phyloP scores from a whole-genome alignment of 495 filamentous ascomycete genomes.

The Tricharina praecox region DNA sequence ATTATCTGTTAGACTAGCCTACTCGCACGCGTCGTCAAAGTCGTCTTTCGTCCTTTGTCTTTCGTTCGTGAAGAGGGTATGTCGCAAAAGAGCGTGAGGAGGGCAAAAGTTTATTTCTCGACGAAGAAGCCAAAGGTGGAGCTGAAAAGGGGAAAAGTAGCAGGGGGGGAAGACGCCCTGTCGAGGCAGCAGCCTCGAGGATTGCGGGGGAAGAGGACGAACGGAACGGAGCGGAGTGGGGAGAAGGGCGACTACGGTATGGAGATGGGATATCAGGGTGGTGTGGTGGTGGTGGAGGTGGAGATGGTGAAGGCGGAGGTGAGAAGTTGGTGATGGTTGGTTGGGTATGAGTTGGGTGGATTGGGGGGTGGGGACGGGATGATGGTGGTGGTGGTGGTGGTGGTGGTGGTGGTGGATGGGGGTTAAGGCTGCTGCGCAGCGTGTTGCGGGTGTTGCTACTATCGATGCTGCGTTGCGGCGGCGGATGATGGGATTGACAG shows the following conservation, averaged over 20 bases:
- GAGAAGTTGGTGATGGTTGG: no score
- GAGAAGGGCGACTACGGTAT: not conserved
- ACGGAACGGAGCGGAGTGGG: not conserved
- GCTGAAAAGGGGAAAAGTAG: no score
- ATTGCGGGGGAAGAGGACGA: no score
- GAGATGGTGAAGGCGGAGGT: not conserved
- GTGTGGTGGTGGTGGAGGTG: not conserved
- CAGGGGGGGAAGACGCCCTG: no score
- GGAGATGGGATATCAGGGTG: not conserved
- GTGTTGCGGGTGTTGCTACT: not conserved
- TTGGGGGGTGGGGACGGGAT: no score
- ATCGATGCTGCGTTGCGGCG: constrained; percentile 3
- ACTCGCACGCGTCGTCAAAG: constrained; percentile 3
- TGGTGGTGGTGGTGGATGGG: no score
- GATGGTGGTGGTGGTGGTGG: constrained; percentile 1
- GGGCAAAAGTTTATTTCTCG: not conserved
- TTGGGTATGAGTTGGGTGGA: no score
- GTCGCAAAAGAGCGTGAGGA: not conserved
- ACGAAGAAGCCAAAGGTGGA: no score
- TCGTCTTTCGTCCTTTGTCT: no score
- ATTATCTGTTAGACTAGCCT: constrained; percentile 5
- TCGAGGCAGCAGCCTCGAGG: no score
- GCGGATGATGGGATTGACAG: not conserved
- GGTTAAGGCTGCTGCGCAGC: not conserved
- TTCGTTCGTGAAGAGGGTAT: no score